Evolutionary conservation across 2,329 filamentous ascomycete genomes (phyloP).

Genomic region (Dothistroma pini): DNA sequence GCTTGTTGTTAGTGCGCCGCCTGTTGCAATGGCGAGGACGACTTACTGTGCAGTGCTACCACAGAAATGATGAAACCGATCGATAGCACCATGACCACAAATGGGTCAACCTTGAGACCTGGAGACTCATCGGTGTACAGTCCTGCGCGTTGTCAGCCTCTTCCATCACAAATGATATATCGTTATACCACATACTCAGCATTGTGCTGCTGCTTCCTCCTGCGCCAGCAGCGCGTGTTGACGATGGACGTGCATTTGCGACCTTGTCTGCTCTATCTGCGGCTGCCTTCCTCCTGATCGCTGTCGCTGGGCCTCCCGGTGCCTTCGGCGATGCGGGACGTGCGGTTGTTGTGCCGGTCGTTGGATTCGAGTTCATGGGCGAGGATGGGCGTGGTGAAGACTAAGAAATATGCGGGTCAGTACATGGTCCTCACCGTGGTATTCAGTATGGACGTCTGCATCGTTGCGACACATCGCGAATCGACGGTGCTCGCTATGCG

Average conservation of each 20-base stretch:
- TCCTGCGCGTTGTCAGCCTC: conserved; percentile 48
- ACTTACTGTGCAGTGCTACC: conserved; percentile 92
- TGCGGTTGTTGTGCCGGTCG: conserved; percentile 65
- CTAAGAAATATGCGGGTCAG: conserved; percentile 16
- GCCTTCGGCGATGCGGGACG: conserved; percentile 83
- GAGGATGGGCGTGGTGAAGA: conserved; percentile 36
- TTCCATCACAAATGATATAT: background rate
- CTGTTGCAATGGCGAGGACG: background rate
- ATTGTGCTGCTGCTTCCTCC: conserved; percentile 97
- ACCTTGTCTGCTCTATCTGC: conserved; percentile 97
- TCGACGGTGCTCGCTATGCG: background rate
- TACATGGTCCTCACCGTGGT: background rate
- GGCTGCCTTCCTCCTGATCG: conserved; percentile 89
- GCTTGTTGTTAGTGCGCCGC: conserved; percentile 21
- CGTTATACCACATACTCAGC: conserved; percentile 65
- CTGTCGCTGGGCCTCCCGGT: conserved; percentile 90
- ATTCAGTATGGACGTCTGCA: background rate
- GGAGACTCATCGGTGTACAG: conserved; percentile 99
- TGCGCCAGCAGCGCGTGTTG: conserved; percentile 87
- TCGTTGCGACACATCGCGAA: background rate
- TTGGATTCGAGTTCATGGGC: conserved; percentile 50
- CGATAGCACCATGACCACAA: conserved; percentile 92
- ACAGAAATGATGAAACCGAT: conserved; percentile 99
- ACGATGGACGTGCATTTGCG: conserved; percentile 87
- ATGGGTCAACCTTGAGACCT: conserved; percentile 94